Evolutionary conservation across 2,329 filamentous ascomycete genomes (phyloP), one percentile per base, ranked within the genome.

Genomic region (Xylariaceae sp.): DNA sequence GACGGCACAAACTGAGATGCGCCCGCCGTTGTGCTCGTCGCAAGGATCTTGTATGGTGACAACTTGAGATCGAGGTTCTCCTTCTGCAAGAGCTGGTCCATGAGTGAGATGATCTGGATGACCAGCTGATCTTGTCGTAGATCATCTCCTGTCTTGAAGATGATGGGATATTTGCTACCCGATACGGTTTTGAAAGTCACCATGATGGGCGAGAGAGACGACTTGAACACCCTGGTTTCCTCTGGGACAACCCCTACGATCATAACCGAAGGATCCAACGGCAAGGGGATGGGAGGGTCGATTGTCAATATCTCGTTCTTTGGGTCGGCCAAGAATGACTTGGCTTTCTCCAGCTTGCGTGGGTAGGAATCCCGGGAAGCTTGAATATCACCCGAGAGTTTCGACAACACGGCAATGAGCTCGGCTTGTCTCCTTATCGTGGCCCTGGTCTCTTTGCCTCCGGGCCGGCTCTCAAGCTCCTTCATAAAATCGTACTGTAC

Each of bases 61-160:
- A 98, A 73, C 58, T 94, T 96, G 31, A 98, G 74, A 57, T 98
- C 92, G 8, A 98, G 71, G 46, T 98, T 97, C 59, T 98, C 92
- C 57, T 97, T 96, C 43, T 87, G 86, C 4, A 98, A 74, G 1
- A 98, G 77, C 42, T 90, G 86, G 55, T 98, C 92, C 92, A 98
- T 98, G 12, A 98, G 74, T 0, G 88, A 94, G 60, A 98, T 96
- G 56, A 97, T 97, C 56, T 80, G 92, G 38, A 98, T 94, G 24
- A 98, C 90, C 2, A 98, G 77, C 59, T 98, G 92, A 57, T 98
- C 92, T 63, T 98, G 92, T 11, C 92, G 85, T 36, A 98, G 71
- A 59, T 98, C 92, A 59, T 98, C 92, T 24, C 92, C 92, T 1
- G 88, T 88, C 63, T 98, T 98, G 76, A 98, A 98, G 37, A 97